Evolutionary conservation across 805 yeast species (phyloP), one percentile per base, ranked within the genome.

Genomic region (Candida methanosorbosa): DNA sequence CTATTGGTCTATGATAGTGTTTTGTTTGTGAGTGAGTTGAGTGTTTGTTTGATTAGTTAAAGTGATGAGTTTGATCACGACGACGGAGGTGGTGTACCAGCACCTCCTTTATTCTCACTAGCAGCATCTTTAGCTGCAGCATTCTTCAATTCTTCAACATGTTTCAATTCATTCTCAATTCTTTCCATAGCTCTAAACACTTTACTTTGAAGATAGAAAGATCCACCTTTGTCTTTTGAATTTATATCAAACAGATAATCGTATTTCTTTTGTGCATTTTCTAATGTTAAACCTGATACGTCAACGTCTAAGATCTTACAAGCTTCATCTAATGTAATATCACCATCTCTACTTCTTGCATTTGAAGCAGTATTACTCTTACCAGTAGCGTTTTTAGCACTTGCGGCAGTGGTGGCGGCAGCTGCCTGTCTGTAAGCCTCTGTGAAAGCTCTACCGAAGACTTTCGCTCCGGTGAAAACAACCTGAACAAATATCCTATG

Each of bases 341-440:
- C 97, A 17, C 81, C 80, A 24, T 68, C 70, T 40, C 85, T 76
- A 21, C 72, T 64, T 35, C 72, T 69, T 4, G 72, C 36, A 12
- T 54, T 45, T 16, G 64, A 59, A 28, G 67, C 38, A n/a, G 66
- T 58, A 6, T 77, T 29, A 15, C 36, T 38, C 8, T 37, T 43
- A 12, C 42, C 42, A 1, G 43, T 33, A 4, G 38, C 46, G 4
- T 39, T 35, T 13, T 45, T 37, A 16, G 81, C 66, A 35, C 49
- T 51, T 45, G 75, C 75, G 20, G 84, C 72, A 2, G 90, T 86
- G n/a, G 94, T 78, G 36, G 88, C 88, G 34, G 90, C 84, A 14
- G 97, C 96, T 2, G 95, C 94, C 63, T 92, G 97, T 51, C 80
- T 82, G 68, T 90, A 92, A 0, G 98, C 97, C 57, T 87, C 95